These are phyloP conservation scores for Phytopythium oedochilum DNA, from an alignment of 352 stramenopile species.

Conservation along the genomic window DNA sequence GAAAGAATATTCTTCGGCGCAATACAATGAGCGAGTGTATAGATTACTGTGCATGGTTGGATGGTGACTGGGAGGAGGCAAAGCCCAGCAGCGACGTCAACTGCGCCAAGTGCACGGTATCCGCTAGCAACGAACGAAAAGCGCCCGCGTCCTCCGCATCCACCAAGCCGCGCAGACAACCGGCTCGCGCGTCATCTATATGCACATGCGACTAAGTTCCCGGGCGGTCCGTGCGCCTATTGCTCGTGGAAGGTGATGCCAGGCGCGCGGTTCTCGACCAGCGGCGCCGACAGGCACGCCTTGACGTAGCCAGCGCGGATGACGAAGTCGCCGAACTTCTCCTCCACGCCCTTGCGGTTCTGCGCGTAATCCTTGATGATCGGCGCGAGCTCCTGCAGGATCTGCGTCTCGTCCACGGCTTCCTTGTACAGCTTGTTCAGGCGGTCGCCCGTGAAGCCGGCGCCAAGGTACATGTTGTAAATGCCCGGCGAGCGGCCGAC, in stretches of 20 bases:
- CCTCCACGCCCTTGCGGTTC: constrained; percentile 55
- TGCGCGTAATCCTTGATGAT: constrained; percentile 80
- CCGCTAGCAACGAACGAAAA: no score
- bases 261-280: constrained; percentile 52
- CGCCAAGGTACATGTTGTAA: constrained; percentile 97
- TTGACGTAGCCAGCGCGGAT: constrained; percentile 71
- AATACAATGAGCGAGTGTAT: no score
- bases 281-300: constrained; percentile 53
- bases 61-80: background rate
- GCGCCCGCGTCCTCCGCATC: background rate
- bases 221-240: background rate
- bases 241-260: constrained; percentile 72
- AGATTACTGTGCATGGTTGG: no score
- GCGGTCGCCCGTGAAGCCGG: constrained; percentile 63
- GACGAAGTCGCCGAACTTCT: constrained; percentile 86
- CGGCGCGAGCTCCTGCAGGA: constrained; percentile 58
- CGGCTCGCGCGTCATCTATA: background rate
- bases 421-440: constrained; percentile 86
- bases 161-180: background rate
- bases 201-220: no score
- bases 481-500: constrained; percentile 94
- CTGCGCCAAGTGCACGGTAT: no score
- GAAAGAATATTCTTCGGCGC: no score
- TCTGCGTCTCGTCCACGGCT: constrained; percentile 70
- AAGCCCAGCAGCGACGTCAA: background rate